A percentile compares a stretch with the other conserved stretches of the same genome.
These are phyloP conservation scores for Xylariaceae sp. DNA, from an alignment of 2,329 filamentous ascomycete genomes.

Conservation along the genomic window DNA sequence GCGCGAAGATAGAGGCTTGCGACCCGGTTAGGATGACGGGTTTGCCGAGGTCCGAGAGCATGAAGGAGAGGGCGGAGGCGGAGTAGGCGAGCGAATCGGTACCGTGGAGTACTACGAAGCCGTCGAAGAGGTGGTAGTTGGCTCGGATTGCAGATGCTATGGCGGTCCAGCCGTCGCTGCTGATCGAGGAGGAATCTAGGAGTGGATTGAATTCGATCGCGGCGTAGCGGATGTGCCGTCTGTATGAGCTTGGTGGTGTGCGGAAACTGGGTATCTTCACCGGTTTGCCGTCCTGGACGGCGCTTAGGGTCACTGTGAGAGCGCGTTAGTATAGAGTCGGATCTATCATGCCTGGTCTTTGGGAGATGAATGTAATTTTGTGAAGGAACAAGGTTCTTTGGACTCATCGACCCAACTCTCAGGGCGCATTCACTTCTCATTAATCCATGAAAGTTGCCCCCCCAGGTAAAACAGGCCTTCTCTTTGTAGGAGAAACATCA, in stretches of 20 bases:
- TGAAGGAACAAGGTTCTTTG: no score
- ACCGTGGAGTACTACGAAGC: slow-evolving; percentile 85
- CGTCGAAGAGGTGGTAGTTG: slow-evolving; percentile 86
- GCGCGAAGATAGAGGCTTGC: slow-evolving; percentile 80
- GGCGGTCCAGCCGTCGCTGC: slow-evolving; percentile 77
- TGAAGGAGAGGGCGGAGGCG: slow-evolving; percentile 84
- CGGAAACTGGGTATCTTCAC: slow-evolving; percentile 61
- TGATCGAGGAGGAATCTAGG: slow-evolving; percentile 86
- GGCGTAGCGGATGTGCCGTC: slow-evolving; percentile 74
- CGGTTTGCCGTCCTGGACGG: slow-evolving; percentile 44
- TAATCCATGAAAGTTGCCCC: no score
- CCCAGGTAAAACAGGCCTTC: no score
- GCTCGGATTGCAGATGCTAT: slow-evolving; percentile 73
- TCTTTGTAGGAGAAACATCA: no score
- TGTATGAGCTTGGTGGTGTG: slow-evolving; percentile 74
- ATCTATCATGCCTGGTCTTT: neutral
- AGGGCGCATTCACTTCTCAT: no score
- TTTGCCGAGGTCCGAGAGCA: slow-evolving; percentile 81
- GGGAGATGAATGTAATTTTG: no score
- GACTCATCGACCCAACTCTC: no score
- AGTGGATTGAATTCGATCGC: slow-evolving; percentile 79
- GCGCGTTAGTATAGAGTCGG: slow-evolving; percentile 3
- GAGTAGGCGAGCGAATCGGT: slow-evolving; percentile 89
- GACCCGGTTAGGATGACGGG: slow-evolving; percentile 81
- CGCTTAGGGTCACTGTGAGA: slow-evolving; percentile 42